Conservation (phyloP, 1,139 yeast species). For the Candida tropicalis region DNA sequence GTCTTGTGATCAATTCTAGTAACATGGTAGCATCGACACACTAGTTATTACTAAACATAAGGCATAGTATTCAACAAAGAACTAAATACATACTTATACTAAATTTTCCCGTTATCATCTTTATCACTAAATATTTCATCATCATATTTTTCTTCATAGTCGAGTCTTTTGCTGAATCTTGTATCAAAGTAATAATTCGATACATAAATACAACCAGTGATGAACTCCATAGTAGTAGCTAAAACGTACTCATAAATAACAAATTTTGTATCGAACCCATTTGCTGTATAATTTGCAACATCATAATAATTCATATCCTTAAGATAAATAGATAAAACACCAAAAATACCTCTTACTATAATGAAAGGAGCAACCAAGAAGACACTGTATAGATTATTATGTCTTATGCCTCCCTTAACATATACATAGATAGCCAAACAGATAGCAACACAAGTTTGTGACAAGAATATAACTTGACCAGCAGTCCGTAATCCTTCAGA, state of each 20-base stretch:
- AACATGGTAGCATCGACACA: too few relatives aligned
- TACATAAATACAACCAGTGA: conserved; percentile 28
- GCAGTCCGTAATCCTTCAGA: conserved; percentile 35
- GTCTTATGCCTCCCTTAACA: conserved; percentile 22
- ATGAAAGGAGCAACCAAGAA: conserved; percentile 30
- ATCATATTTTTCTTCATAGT: too few relatives aligned
- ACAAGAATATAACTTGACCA: conserved; percentile 36
- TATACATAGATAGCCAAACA: conserved; percentile 22
- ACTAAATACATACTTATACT: too few relatives aligned
- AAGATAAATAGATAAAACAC: conserved; percentile 32
- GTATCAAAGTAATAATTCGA: conserved; percentile 2
- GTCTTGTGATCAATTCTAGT: too few relatives aligned
- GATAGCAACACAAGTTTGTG: conserved; percentile 24
- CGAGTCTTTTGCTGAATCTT: neutral
- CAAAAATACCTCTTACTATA: conserved; percentile 36
- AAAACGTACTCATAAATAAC: conserved; percentile 38
- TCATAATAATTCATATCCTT: conserved; percentile 33
- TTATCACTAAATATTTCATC: too few relatives aligned
- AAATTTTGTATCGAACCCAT: conserved; percentile 23
- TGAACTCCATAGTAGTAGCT: conserved; percentile 40
- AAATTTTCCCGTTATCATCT: too few relatives aligned
- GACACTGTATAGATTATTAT: conserved; percentile 21
- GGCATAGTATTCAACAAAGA: too few relatives aligned
- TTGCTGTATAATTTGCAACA: conserved; percentile 28
- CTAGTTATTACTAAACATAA: too few relatives aligned